phyloP scores from a whole-genome alignment of 139 green algal species.

The Asterochloris sp. region DNA sequence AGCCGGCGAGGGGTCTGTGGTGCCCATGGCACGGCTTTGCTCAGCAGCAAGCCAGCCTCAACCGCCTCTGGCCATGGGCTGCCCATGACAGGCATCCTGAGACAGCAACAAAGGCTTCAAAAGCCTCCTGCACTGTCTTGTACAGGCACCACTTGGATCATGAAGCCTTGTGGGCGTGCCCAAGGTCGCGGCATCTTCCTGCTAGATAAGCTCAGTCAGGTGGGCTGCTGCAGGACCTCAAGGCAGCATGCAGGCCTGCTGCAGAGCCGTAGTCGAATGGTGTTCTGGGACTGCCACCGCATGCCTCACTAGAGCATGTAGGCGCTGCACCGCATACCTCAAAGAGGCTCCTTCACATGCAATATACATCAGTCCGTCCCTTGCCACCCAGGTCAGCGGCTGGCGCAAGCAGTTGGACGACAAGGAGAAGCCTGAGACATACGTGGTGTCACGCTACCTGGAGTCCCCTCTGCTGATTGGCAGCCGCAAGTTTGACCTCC shows the following conservation, averaged over 20 bases:
- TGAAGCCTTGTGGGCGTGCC: slow-evolving; percentile 71
- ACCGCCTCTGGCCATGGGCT: too few species aligned
- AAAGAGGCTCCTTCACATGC: too few species aligned
- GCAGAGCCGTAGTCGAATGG: slow-evolving; percentile 26
- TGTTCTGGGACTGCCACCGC: slow-evolving; percentile 48
- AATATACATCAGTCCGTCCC: background rate
- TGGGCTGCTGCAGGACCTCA: slow-evolving; percentile 18
- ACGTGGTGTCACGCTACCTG: slow-evolving; percentile 73
- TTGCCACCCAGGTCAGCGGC: slow-evolving; percentile 4
- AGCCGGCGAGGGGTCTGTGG: too few species aligned
- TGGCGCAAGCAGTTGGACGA: slow-evolving; percentile 28
- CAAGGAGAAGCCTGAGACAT: slow-evolving; percentile 53
- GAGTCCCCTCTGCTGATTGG: slow-evolving; percentile 56
- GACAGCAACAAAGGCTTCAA: too few species aligned
- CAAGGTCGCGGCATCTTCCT: slow-evolving; percentile 82
- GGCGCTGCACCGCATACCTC: slow-evolving; percentile 7
- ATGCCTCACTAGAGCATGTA: slow-evolving; percentile 76
- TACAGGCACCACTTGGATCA: slow-evolving; percentile 68
- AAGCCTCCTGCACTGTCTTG: too few species aligned
- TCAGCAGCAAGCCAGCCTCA: too few species aligned
- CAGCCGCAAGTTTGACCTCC: slow-evolving; percentile 77
- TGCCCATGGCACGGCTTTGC: too few species aligned
- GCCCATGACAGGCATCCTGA: too few species aligned
- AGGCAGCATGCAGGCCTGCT: slow-evolving; percentile 82
- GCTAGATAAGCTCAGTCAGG: slow-evolving; percentile 73